A percentile compares a stretch with the other conserved stretches of the same genome.
These are phyloP conservation scores for Suillus paluster DNA, from an alignment of 768 basidiomycete species.

Conservation along the genomic window DNA sequence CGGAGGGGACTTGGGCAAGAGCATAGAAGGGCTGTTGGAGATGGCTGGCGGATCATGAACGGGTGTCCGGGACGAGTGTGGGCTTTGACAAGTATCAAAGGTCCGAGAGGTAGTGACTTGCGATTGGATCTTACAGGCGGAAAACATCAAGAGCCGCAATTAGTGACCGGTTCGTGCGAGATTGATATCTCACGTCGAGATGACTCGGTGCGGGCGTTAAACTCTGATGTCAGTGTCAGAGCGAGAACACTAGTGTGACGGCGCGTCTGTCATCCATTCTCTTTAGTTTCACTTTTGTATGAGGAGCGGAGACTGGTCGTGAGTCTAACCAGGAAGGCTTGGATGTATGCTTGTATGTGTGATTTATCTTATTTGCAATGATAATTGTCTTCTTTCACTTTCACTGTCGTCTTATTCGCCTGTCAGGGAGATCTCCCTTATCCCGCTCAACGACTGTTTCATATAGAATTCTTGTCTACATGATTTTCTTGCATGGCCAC, in stretches of 20 bases:
- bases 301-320: background rate
- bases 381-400: background rate
- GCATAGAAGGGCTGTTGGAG: slow-evolving; percentile 85
- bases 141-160: slow-evolving; percentile 3
- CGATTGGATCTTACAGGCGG: background rate
- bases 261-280: background rate
- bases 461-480: too few relatives aligned
- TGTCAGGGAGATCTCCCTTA: too few relatives aligned
- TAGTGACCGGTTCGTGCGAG: background rate
- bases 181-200: background rate
- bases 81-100: background rate
- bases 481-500: too few relatives aligned
- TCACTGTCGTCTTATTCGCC: background rate
- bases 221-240: background rate
- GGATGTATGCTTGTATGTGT: background rate
- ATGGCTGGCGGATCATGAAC: slow-evolving; percentile 41
- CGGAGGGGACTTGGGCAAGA: slow-evolving; percentile 84
- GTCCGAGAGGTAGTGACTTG: background rate
- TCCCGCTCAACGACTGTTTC: background rate
- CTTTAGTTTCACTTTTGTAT: background rate
- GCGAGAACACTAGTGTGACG: background rate
- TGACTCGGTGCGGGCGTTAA: background rate
- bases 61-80: background rate
- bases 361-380: slow-evolving; percentile 1
- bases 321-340: background rate